Evolutionary conservation across 2,329 filamentous ascomycete species (phyloP).

Genomic region (Hypoxylon sp.): DNA sequence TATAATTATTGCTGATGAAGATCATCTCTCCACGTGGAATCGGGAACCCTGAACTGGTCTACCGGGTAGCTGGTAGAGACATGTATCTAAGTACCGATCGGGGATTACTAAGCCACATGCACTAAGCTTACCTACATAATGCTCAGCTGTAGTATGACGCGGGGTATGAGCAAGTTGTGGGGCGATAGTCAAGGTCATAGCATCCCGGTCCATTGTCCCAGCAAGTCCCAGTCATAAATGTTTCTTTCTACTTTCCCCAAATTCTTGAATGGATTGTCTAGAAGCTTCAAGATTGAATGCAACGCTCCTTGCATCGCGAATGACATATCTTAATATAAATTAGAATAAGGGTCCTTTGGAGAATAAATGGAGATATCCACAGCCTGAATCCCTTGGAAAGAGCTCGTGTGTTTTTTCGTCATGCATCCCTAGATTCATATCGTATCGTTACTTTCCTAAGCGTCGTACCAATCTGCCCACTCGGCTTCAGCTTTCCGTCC

Average conservation of each 20-base stretch:
- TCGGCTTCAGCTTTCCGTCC: constrained; percentile 14
- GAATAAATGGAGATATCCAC: constrained; percentile 16
- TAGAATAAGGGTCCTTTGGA: constrained; percentile 18
- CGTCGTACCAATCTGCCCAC: constrained; percentile 9
- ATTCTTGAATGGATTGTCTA: constrained; percentile 18
- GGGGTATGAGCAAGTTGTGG: constrained; percentile 28
- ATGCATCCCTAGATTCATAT: constrained; percentile 12
- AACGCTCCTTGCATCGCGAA: constrained; percentile 24
- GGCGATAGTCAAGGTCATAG: constrained; percentile 31
- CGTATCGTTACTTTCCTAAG: neutral
- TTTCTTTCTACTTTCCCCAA: constrained; percentile 11
- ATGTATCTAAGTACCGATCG: neutral
- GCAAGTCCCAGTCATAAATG: too few relatives aligned
- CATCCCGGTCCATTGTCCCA: constrained; percentile 30
- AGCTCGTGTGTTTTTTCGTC: constrained; percentile 4
- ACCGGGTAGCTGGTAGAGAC: constrained; percentile 15
- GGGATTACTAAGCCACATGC: constrained; percentile 20
- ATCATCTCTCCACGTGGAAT: constrained; percentile 22
- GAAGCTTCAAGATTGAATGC: constrained; percentile 33
- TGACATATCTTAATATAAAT: constrained; percentile 18
- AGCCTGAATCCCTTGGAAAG: constrained; percentile 9
- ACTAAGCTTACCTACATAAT: too few relatives aligned
- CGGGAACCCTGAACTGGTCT: constrained; percentile 37
- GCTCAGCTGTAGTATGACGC: constrained; percentile 21
- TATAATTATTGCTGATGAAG: neutral